Percentiles rank a stretch among this genome's conserved stretches.
Evolutionary conservation across 2,329 filamentous ascomycete genomes (phyloP).

Genomic region (Monosporascus sp.): DNA sequence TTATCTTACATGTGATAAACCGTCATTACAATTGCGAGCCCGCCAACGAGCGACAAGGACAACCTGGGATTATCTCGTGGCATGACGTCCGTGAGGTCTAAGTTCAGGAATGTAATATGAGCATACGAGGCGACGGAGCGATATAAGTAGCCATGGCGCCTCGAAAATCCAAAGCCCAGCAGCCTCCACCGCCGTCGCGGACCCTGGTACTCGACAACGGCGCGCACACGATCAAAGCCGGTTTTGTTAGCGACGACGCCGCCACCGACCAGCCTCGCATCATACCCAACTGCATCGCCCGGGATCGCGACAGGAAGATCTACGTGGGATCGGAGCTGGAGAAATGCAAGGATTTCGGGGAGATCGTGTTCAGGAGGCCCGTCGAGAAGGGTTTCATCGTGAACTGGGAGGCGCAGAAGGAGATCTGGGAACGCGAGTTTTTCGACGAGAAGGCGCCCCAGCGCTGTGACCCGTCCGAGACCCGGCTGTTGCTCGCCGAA

Average conservation of each 20-base stretch:
- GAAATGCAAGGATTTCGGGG: slow-evolving; percentile 80
- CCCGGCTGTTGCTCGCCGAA: slow-evolving; percentile 80
- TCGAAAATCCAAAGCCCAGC: slow-evolving; percentile 47
- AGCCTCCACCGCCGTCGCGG: slow-evolving; percentile 48
- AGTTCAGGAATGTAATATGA: not conserved
- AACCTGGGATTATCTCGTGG: not conserved
- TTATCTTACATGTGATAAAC: not conserved
- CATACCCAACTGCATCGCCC: slow-evolving; percentile 85
- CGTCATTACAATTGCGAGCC: no score
- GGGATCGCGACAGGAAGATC: slow-evolving; percentile 70
- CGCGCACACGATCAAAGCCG: slow-evolving; percentile 85
- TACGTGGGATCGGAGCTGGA: slow-evolving; percentile 78
- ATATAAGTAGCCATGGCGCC: slow-evolving; percentile 19
- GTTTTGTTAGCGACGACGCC: slow-evolving; percentile 53
- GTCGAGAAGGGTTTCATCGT: slow-evolving; percentile 94
- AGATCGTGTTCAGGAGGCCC: slow-evolving; percentile 78
- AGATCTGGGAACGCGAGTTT: slow-evolving; percentile 90
- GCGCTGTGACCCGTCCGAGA: slow-evolving; percentile 70
- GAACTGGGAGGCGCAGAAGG: slow-evolving; percentile 93
- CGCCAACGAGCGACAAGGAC: no score
- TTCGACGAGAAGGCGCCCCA: slow-evolving; percentile 63
- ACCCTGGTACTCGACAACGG: slow-evolving; percentile 94
- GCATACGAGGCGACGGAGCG: not conserved
- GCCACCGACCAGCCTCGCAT: slow-evolving; percentile 53
- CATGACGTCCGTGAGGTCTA: not conserved